Base-by-base conservation (phyloP, 1,139 yeast species). In the Debaryomycetaceae sp. region DNA sequence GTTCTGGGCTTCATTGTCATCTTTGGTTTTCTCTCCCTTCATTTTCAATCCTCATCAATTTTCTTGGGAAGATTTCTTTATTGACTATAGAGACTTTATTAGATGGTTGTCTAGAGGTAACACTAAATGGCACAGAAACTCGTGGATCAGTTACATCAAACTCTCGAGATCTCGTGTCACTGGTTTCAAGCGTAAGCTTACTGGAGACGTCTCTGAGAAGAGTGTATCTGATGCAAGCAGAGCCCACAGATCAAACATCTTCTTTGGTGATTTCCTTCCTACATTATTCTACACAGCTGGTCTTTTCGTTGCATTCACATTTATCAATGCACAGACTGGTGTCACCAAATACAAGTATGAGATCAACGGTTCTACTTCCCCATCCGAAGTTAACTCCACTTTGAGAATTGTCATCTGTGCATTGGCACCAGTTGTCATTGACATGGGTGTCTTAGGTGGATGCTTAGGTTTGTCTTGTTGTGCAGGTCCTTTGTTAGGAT, bases 81-180 rank as follows among this genome's bases (percentile, higher is more conserved):
- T 92, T 68, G 99, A 92, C 67, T 92, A 94, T 81, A 87, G 98
- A 70, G 98, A 92, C 66, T 92, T 82, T 69, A 87, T 94, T 60
- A 84, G 98, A 73, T 92, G 99, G 99, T 73, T 92, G 65, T 87
- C 96, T 24, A 87, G 98, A 73, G 98, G 98, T 79, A 94, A 94
- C 74, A 85, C 94, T 59, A 88, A 91, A 68, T 92, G 96, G 92
- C 98, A 94, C 73, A 86, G 95, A 76, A 92, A 92, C 75, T 94
- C 98, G 13, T 92, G 99, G 99, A 91, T 94, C 64, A 98, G 98
- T 49, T 92, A 89, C 65, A 87, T 91, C 49, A 84, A 98, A 70
- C 79, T 91, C 71, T 81, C 95, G 15, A 85, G 99, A 79, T 88
- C 98, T 35, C 87, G 98, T 73, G 78, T 92, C 51, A 92, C 98